These are phyloP conservation scores for Endocarpon pusillum DNA, from an alignment of 495 filamentous ascomycete species.

Conservation along the genomic window DNA sequence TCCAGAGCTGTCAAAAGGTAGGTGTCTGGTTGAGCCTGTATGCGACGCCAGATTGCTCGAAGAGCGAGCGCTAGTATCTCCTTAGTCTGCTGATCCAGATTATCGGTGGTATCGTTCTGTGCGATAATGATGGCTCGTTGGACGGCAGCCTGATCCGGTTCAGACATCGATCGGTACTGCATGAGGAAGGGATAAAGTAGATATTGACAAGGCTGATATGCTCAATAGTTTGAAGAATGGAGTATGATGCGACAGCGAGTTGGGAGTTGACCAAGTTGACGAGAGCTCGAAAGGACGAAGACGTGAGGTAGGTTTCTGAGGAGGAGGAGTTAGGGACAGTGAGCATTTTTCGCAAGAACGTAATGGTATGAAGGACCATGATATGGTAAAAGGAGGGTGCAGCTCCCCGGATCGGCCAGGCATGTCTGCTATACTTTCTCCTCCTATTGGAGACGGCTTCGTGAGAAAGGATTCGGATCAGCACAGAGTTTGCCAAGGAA, in stretches of 20 bases:
- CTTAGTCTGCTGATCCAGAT: constrained; percentile 32
- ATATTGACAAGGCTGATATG: neutral
- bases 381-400: too few species aligned
- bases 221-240: neutral
- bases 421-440: too few species aligned
- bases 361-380: too few species aligned
- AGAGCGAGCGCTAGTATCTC: constrained; percentile 39
- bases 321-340: neutral
- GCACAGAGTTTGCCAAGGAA: too few species aligned
- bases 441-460: too few species aligned
- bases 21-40: constrained; percentile 36
- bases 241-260: too few species aligned
- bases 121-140: constrained; percentile 25
- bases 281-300: too few species aligned
- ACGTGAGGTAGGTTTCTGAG: neutral
- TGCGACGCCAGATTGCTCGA: constrained; percentile 40
- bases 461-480: too few species aligned
- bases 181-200: neutral
- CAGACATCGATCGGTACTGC: neutral
- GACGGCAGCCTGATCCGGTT: neutral
- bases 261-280: too few species aligned
- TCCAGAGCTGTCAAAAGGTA: constrained; percentile 55
- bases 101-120: constrained; percentile 41
- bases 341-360: too few species aligned
- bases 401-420: too few species aligned